A percentile compares a stretch with the other conserved stretches of the same genome.
phyloP scores from a whole-genome alignment of 331 rosid species.

The Pyracantha coccinea region DNA sequence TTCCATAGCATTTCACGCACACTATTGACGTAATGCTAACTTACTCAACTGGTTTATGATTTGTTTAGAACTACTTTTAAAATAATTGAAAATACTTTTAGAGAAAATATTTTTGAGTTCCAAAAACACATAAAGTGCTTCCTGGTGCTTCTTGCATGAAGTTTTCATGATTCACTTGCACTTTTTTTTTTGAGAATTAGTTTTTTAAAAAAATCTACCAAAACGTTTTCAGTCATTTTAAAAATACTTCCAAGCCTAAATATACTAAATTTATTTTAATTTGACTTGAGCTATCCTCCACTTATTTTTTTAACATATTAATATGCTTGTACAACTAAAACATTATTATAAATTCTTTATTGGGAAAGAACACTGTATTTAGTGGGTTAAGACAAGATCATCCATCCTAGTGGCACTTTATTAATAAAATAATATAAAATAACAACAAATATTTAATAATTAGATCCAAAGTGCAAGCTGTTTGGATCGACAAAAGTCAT shows the following conservation, averaged over 20 bases:
- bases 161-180: too few species aligned
- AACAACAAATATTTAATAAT: constrained; percentile 13
- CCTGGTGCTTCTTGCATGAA: too few species aligned
- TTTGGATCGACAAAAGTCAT: constrained; percentile 10
- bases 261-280: neutral
- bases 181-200: too few species aligned
- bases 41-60: neutral
- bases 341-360: neutral
- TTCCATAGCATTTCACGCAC: too few species aligned
- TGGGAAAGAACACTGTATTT: neutral
- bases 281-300: neutral
- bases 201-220: accelerated
- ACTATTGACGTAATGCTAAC: too few species aligned
- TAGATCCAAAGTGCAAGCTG: constrained; percentile 27
- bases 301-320: neutral
- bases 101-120: too few species aligned
- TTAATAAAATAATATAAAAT: constrained; percentile 12
- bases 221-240: too few species aligned
- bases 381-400: constrained; percentile 26
- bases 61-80: too few species aligned
- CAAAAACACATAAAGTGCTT: too few species aligned
- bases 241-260: too few species aligned
- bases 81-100: too few species aligned
- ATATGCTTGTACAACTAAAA: neutral
- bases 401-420: constrained; percentile 18